Percentiles rank a stretch among this genome's conserved stretches.
Conservation (phyloP, 441 rosid species). For the Populus hybrid region DNA sequence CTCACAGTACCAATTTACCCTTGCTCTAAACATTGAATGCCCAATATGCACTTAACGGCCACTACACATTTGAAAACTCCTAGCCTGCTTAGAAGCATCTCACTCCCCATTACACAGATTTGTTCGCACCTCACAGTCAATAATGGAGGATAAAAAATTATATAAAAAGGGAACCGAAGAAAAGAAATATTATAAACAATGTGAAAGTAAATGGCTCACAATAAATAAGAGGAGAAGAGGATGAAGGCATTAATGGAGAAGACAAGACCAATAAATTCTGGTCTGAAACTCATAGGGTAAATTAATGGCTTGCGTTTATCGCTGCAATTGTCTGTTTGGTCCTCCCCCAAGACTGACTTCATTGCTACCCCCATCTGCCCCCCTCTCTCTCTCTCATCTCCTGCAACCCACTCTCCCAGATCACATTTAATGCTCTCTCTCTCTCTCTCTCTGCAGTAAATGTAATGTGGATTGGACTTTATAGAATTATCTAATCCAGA, state of each 20-base stretch:
- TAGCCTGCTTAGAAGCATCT: background rate
- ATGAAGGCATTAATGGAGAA: slow-evolving; percentile 52
- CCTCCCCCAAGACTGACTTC: slow-evolving; percentile 28
- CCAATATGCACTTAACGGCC: background rate
- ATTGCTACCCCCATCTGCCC: slow-evolving; percentile 19
- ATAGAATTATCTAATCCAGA: slow-evolving; percentile 1
- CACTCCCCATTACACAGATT: background rate
- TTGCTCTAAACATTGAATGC: background rate
- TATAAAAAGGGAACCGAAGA: background rate
- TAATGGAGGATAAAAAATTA: background rate
- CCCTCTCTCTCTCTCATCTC: slow-evolving; percentile 33
- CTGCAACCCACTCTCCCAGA: slow-evolving; percentile 38
- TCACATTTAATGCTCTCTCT: slow-evolving; percentile 49
- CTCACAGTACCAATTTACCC: background rate
- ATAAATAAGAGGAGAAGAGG: slow-evolving; percentile 24
- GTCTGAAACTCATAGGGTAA: slow-evolving; percentile 25
- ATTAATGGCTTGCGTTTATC: slow-evolving; percentile 54
- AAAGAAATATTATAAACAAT: background rate
- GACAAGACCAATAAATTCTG: slow-evolving; percentile 51
- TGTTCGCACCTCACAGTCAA: background rate
- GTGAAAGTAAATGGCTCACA: slow-evolving; percentile 9
- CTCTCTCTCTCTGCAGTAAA: slow-evolving; percentile 19
- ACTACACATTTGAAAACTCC: background rate
- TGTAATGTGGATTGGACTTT: background rate
- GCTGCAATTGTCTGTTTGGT: slow-evolving; percentile 44